Evolutionary conservation across 139 green algal species (phyloP).

Genomic region (Chlorella sp.): DNA sequence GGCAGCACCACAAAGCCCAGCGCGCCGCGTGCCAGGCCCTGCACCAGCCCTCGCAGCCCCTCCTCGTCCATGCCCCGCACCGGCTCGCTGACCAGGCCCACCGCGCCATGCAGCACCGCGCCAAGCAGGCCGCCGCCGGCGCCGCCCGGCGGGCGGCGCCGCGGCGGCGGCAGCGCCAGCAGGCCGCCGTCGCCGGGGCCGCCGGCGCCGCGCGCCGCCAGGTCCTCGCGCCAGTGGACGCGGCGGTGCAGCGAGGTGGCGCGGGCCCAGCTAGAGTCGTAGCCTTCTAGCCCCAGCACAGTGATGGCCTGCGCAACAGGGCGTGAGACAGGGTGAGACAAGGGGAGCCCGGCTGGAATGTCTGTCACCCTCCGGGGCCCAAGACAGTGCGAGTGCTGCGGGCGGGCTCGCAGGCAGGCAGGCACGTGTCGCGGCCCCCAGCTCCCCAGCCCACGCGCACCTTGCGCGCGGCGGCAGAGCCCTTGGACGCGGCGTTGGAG

Average conservation of each 20-base stretch:
- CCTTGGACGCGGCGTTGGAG: constrained; percentile 54
- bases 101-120: constrained; percentile 34
- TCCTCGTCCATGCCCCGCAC: constrained; percentile 33
- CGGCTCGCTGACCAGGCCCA: constrained; percentile 34
- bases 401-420: too few relatives aligned
- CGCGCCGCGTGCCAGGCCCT: constrained; percentile 32
- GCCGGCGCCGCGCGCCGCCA: background rate
- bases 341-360: too few relatives aligned
- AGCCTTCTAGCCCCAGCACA: constrained; percentile 42
- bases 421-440: too few relatives aligned
- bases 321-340: too few relatives aligned
- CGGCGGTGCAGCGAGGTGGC: constrained; percentile 3
- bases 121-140: constrained; percentile 28
- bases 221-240: constrained; percentile 16
- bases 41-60: constrained; percentile 36
- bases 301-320: too few relatives aligned
- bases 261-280: background rate
- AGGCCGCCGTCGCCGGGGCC: background rate
- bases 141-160: background rate
- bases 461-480: constrained; percentile 34
- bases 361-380: too few relatives aligned
- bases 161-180: background rate
- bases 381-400: too few relatives aligned
- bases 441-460: too few relatives aligned
- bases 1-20: constrained; percentile 43